Percentiles rank a stretch among this genome's conserved stretches.
Conservation (phyloP, 331 rosid species). For the Pyrus hybrid region DNA sequence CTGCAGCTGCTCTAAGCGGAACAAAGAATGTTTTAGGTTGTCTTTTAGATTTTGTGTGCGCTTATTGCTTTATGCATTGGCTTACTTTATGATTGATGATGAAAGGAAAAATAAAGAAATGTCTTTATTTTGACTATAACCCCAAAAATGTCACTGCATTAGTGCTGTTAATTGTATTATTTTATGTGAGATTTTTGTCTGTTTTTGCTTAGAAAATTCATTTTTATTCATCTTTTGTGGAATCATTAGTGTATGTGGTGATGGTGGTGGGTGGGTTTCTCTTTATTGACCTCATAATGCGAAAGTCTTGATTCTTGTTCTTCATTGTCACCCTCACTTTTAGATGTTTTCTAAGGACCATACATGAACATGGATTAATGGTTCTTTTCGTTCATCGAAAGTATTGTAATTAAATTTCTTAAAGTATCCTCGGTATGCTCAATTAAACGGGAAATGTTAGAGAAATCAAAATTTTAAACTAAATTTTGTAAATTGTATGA, state of each 20-base stretch:
- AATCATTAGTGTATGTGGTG: slow-evolving; percentile 44
- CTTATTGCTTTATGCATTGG: slow-evolving; percentile 64
- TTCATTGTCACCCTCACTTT: slow-evolving; percentile 17
- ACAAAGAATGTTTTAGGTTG: slow-evolving; percentile 90
- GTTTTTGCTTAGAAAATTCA: slow-evolving; percentile 5
- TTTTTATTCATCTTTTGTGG: slow-evolving; percentile 28
- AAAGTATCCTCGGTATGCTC: background rate
- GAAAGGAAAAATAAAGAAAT: slow-evolving; percentile 17
- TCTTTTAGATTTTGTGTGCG: slow-evolving; percentile 41
- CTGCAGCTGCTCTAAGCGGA: slow-evolving; percentile 44
- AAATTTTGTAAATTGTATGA: no score
- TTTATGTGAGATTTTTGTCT: slow-evolving; percentile 24
- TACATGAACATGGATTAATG: slow-evolving; percentile 19
- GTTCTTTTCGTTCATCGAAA: slow-evolving; percentile 17
- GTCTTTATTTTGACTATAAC: slow-evolving; percentile 60
- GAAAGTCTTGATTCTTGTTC: slow-evolving; percentile 19
- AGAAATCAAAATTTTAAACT: no score
- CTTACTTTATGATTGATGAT: slow-evolving; percentile 46
- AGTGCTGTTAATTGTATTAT: slow-evolving; percentile 16
- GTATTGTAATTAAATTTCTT: background rate
- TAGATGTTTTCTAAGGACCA: slow-evolving; percentile 20
- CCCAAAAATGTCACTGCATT: slow-evolving; percentile 17
- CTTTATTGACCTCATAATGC: slow-evolving; percentile 49
- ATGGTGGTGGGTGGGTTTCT: slow-evolving; percentile 41
- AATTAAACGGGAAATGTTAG: no score